Conservation (phyloP, 345 rosid genomes). For the Acer yangbiense region DNA sequence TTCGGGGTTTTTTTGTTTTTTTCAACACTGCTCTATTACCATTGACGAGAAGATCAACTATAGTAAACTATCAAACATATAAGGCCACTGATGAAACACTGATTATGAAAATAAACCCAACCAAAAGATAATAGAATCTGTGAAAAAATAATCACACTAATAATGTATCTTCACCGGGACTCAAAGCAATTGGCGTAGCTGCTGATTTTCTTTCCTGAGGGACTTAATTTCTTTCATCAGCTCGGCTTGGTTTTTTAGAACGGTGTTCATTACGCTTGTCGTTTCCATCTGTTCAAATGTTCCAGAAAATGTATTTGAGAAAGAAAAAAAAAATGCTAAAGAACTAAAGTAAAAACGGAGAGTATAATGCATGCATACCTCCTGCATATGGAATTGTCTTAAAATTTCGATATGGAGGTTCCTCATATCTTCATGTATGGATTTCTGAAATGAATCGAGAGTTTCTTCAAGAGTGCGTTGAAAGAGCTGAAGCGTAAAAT, state of each 20-base stretch:
- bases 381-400: conserved; percentile 93
- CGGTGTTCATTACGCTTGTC: conserved; percentile 58
- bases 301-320: neutral
- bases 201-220: conserved; percentile 80
- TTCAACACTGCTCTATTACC: neutral
- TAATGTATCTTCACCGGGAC: neutral
- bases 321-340: neutral
- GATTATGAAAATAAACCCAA: conserved; percentile 9
- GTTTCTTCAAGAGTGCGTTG: conserved; percentile 87
- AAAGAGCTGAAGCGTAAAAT: conserved; percentile 86
- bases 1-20: neutral
- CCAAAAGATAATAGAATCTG: conserved; percentile 5
- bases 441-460: conserved; percentile 80
- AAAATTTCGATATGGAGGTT: conserved; percentile 91
- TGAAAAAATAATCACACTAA: conserved; percentile 11
- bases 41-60: conserved; percentile 2
- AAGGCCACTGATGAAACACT: neutral
- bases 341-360: conserved; percentile 6
- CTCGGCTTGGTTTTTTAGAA: conserved; percentile 88
- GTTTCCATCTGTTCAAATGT: conserved; percentile 60
- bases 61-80: conserved; percentile 6
- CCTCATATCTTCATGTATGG: conserved; percentile 87
- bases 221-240: conserved; percentile 73
- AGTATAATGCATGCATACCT: conserved; percentile 42
- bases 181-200: conserved; percentile 79